These are phyloP conservation scores for Cyberlindnera euphorbiiphila DNA, from an alignment of 805 yeast species.

Conservation along the genomic window DNA sequence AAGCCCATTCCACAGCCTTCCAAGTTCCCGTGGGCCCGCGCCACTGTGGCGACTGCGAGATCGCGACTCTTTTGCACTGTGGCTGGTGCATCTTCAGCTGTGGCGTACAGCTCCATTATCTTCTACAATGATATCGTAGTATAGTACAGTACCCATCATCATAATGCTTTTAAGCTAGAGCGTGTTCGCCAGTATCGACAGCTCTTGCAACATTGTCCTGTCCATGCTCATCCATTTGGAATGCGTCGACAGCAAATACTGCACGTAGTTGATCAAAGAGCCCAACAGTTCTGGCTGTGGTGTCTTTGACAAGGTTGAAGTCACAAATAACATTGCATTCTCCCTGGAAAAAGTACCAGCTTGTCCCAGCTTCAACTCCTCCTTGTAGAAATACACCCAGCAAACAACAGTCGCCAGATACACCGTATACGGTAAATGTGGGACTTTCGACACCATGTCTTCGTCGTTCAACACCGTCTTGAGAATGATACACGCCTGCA, in stretches of 20 bases:
- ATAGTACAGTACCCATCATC: too few relatives aligned
- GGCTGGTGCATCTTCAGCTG: background rate
- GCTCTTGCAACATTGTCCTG: conserved; percentile 6
- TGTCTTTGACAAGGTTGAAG: background rate
- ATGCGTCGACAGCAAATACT: conserved; percentile 2
- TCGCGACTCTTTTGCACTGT: too few relatives aligned
- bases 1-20: too few relatives aligned
- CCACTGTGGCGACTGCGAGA: too few relatives aligned
- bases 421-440: conserved; percentile 25
- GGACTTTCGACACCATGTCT: conserved; percentile 22
- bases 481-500: conserved; percentile 30
- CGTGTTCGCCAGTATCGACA: conserved; percentile 5
- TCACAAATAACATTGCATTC: conserved; percentile 6
- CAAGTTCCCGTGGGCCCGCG: too few relatives aligned
- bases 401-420: conserved; percentile 21
- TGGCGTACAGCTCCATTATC: too few relatives aligned
- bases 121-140: too few relatives aligned
- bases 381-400: conserved; percentile 18
- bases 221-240: conserved; percentile 9
- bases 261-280: conserved; percentile 1
- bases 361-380: background rate
- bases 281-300: background rate
- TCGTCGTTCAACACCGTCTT: conserved; percentile 26
- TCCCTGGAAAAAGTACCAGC: conserved; percentile 1
- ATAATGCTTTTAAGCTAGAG: too few relatives aligned